Base-by-base conservation (phyloP, 495 filamentous ascomycete species). In the Sphaerosporella brunnea region DNA sequence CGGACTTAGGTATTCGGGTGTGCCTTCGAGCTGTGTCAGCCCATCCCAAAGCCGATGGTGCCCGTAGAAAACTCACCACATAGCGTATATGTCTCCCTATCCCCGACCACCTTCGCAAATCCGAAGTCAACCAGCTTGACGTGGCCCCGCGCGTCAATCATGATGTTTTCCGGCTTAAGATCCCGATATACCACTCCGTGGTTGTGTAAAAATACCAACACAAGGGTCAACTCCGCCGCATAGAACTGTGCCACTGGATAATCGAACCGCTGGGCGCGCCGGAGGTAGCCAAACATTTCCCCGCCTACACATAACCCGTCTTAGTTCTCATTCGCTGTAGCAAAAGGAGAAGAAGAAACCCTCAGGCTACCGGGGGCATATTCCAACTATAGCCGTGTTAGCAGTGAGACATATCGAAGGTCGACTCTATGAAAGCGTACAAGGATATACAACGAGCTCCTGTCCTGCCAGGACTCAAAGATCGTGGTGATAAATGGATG, bases 51-150 rank as follows among this genome's bases (percentile, higher is more conserved):
- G n/a, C n/a, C n/a, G n/a, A n/a, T n/a, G n/a, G n/a, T n/a, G n/a
- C n/a, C n/a, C n/a, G n/a, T n/a, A n/a, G n/a, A n/a, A n/a, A 40
- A 23, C 25, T 25, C 50, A 60, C 56, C 90, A 58, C 90, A 96
- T 2, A 95, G 73, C 4, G 90, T 97, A 62, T 95, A 96, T 2
- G 88, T 97, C 67, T 94, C 85, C 53, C 73, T 64, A 51, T 70
- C 65, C 23, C 75, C 77, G 20, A 86, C 62, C 53, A 79, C 71
- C 68, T 96, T 96, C 23, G 90, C 90, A 60, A 97, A 96, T 0
- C 90, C 90, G 65, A 97, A 97, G 64, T 97, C 90, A n/a, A 96
- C 88, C 28, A 96, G 70, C 64, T 90, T 93, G 59, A 97, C 75
- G 64, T 97, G 90, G 3, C 90, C 90, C 26, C 93, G 76, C 13